phyloP scores from a whole-genome alignment of 108 stramenopile genomes.

The Cyclotella sp. region DNA sequence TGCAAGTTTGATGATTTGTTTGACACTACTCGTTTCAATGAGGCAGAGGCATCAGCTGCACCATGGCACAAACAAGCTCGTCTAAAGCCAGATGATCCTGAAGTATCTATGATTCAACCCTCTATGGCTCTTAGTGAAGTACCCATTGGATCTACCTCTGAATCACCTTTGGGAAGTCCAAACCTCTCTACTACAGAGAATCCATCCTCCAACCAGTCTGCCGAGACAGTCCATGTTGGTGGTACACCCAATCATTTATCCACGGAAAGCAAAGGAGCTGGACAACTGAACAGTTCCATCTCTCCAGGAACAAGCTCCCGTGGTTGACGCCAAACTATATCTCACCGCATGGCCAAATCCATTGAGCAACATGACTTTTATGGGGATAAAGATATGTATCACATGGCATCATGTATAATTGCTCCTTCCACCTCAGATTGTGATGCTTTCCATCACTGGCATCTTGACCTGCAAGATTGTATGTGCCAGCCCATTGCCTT shows the following conservation, averaged over 20 bases:
- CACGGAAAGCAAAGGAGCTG: not conserved
- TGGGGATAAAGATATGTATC: not conserved
- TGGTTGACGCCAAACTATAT: not conserved
- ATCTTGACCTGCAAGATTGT: slow-evolving; percentile 1
- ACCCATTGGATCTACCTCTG: too few relatives aligned
- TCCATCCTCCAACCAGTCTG: too few relatives aligned
- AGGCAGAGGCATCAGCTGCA: not conserved
- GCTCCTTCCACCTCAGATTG: not conserved
- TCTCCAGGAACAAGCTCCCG: not conserved
- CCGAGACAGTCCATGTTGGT: too few relatives aligned
- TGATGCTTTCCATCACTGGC: slow-evolving; percentile 4
- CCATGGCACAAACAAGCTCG: not conserved
- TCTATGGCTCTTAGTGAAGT: too few relatives aligned
- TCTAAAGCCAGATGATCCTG: not conserved
- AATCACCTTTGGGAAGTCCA: too few relatives aligned
- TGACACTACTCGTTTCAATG: slow-evolving; percentile 18
- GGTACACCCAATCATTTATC: not conserved
- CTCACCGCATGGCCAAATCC: not conserved
- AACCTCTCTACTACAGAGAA: too few relatives aligned
- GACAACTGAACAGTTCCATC: not conserved
- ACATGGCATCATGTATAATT: not conserved
- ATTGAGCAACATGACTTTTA: not conserved
- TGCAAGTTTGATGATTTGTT: slow-evolving; percentile 36
- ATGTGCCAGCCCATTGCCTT: slow-evolving; percentile 30
- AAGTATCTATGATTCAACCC: too few relatives aligned